Base-by-base conservation (phyloP, 2,329 filamentous ascomycete genomes). In the Colletotrichum sp. region DNA sequence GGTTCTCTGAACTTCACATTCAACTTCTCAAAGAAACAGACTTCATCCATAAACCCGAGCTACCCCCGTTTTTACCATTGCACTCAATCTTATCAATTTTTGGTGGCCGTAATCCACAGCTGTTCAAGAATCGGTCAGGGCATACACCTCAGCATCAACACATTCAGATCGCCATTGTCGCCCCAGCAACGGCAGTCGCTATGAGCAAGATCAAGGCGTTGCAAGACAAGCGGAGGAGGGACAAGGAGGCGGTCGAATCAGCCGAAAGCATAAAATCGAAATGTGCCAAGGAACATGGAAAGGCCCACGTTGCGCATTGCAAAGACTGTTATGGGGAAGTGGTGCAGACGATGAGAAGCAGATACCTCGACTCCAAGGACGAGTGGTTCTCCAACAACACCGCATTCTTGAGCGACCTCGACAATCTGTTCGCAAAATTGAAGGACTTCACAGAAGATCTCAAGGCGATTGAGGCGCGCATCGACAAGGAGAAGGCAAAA, bases 301-400 rank as follows among this genome's bases (percentile, higher is more conserved):
- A 87, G 78, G 79, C 79, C 58, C 84, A 87, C 65, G 81, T 88
- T 16, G 77, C 84, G 9, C 85, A 89, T 60, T 91, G 89, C 78
- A 78, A 85, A 12, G 82, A 85, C 28, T 91, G 89, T 80, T 90
- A 88, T 81, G 81, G 81, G 25, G 84, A 87, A 70, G 81, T 89
- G 6, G 79, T 91, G 56, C 86, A 88, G 39, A 84, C 84, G 39
- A 84, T 91, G 79, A 80, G 84, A 70, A 81, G 83, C 67, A 84
- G 85, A 55, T 88, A 86, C 76, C 78, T 85, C 18, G 80, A 83
- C 55, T 75, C 74, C 30, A 70, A 75, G 60, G 80, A 83, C 25
- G 88, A 90, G 79, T 92, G 90, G 90, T 91, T 91, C 80, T 84
- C 87, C 4, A 85, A 86, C 61, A 84, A 89, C 36, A 84, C 83